phyloP scores from a whole-genome alignment of 108 stramenopile species.

The Fistulifera solaris region DNA sequence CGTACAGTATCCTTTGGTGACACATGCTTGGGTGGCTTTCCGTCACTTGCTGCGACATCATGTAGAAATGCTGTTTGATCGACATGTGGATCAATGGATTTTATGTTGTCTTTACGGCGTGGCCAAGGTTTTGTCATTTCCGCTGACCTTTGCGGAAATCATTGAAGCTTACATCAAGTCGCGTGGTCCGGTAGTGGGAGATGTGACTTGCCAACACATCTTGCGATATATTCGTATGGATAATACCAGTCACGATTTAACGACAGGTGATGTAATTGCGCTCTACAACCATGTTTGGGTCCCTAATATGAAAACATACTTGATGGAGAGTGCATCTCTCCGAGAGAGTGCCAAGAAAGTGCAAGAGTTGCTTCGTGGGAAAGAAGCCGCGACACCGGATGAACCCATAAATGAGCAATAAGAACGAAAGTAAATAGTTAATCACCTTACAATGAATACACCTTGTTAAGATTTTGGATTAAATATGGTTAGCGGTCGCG shows the following conservation, averaged over 20 bases:
- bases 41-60: constrained; percentile 27
- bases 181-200: constrained; percentile 17
- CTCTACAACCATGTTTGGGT: constrained; percentile 38
- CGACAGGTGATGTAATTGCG: constrained; percentile 20
- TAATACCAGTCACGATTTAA: constrained; percentile 3
- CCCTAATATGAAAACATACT: constrained; percentile 24
- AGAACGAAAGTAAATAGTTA: too few relatives aligned
- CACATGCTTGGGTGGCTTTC: constrained; percentile 31
- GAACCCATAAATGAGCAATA: too few relatives aligned
- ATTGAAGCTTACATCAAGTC: constrained; percentile 24
- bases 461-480: too few relatives aligned
- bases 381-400: too few relatives aligned
- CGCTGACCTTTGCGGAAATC: constrained; percentile 23
- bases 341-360: constrained; percentile 15
- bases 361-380: constrained; percentile 4
- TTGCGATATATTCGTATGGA: constrained; percentile 13
- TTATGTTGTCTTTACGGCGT: constrained; percentile 30
- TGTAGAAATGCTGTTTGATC: constrained; percentile 20
- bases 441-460: too few relatives aligned
- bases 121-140: constrained; percentile 15
- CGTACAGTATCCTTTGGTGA: neutral
- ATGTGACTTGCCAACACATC: constrained; percentile 21
- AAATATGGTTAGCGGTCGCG: too few relatives aligned
- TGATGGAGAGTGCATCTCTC: constrained; percentile 23
- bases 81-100: constrained; percentile 33